A percentile compares a stretch with the other conserved stretches of the same genome.
Evolutionary conservation across 176 grass and related monocot species (phyloP).

Genomic region (Ensete ventricosum): DNA sequence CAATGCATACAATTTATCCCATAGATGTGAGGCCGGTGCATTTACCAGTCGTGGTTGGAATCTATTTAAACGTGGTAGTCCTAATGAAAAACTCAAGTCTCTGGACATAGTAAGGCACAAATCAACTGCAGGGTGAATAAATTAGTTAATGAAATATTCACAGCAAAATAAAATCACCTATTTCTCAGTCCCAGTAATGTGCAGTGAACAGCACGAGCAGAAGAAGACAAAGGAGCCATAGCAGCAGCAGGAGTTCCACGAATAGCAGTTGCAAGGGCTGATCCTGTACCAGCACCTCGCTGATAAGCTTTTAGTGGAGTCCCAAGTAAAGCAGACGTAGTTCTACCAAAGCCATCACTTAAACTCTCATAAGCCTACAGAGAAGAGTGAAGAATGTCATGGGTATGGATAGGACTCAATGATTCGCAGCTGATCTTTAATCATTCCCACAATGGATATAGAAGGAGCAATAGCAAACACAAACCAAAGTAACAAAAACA

Average conservation of each 20-base stretch:
- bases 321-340: constrained; percentile 64
- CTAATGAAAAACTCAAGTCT: not conserved
- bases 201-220: constrained; percentile 64
- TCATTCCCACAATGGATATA: not conserved
- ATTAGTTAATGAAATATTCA: constrained; percentile 2
- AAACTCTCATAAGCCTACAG: constrained; percentile 87
- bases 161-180: constrained; percentile 38
- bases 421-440: not conserved
- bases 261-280: constrained; percentile 70
- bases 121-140: constrained; percentile 1
- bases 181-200: constrained; percentile 79
- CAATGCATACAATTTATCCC: not conserved
- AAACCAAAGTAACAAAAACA: not conserved
- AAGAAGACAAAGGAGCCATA: constrained; percentile 84
- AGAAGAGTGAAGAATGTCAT: constrained; percentile 5
- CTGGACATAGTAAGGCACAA: not conserved
- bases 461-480: not conserved
- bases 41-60: not conserved
- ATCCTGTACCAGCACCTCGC: constrained; percentile 66
- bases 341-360: constrained; percentile 72
- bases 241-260: constrained; percentile 76
- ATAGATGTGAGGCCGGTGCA: too few species aligned
- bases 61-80: not conserved
- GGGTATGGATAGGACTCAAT: not conserved
- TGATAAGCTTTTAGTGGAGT: constrained; percentile 92